These are phyloP conservation scores for Teratosphaeria pseudoeucalypti DNA, from an alignment of 2,329 filamentous ascomycete genomes.

Conservation along the genomic window DNA sequence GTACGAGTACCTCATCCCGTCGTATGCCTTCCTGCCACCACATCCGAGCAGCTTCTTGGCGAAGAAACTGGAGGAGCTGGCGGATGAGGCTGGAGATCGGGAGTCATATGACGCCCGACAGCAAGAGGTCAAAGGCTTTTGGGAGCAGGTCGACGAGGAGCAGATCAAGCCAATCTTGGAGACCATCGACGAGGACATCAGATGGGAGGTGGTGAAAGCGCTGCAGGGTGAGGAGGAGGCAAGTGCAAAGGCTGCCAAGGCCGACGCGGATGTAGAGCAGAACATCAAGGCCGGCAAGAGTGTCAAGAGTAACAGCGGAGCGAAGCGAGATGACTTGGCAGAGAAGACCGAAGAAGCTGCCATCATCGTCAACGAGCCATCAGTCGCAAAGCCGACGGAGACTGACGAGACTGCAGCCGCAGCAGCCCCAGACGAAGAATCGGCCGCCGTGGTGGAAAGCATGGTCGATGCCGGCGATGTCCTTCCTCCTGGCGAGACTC, in stretches of 20 bases:
- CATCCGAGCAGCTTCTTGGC: conserved; percentile 81
- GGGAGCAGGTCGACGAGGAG: conserved; percentile 71
- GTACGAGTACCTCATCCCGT: conserved; percentile 95
- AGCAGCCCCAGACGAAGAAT: conserved; percentile 4
- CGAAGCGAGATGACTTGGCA: conserved; percentile 1
- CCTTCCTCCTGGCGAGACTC: neutral
- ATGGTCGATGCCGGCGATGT: conserved; percentile 4
- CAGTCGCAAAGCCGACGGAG: conserved; percentile 1
- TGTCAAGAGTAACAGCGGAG: neutral
- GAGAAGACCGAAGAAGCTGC: conserved; percentile 23
- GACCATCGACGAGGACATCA: conserved; percentile 51
- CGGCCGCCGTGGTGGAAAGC: neutral
- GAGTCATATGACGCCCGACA: conserved; percentile 60
- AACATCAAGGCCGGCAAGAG: conserved; percentile 15
- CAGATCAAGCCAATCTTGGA: conserved; percentile 61
- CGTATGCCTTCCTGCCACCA: conserved; percentile 82
- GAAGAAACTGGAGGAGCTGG: conserved; percentile 67
- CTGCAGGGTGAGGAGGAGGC: conserved; percentile 39
- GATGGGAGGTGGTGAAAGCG: conserved; percentile 51
- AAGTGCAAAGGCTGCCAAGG: conserved; percentile 19
- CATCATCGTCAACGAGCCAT: conserved; percentile 20
- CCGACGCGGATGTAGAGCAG: conserved; percentile 27
- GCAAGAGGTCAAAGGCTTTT: conserved; percentile 70
- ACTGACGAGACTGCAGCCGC: conserved; percentile 1
- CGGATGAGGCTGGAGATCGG: conserved; percentile 60